Conservation (phyloP, 192 early-diverging fungal species). For the Linnemannia schmuckeri region DNA sequence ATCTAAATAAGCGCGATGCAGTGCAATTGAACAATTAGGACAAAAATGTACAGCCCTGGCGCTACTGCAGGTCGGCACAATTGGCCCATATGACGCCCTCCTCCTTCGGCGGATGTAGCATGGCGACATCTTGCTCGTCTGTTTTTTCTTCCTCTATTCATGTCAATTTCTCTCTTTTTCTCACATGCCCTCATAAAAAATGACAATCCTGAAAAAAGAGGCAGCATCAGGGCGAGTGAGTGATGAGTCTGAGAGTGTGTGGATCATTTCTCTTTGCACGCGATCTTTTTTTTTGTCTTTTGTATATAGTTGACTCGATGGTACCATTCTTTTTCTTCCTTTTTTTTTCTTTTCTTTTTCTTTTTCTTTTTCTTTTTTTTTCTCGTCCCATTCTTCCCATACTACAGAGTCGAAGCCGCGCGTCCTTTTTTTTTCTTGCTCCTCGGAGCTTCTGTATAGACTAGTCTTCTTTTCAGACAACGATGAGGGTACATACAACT, state of each 20-base stretch:
- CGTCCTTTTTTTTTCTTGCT: too few species aligned
- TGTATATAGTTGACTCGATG: too few species aligned
- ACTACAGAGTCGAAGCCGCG: too few species aligned
- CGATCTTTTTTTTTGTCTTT: too few species aligned
- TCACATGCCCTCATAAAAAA: not conserved
- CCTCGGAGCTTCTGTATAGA: too few species aligned
- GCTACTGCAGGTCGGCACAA: not conserved
- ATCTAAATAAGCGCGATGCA: not conserved
- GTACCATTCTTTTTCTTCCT: too few species aligned
- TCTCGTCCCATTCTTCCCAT: too few species aligned
- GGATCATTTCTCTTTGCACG: not conserved
- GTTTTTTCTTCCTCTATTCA: not conserved
- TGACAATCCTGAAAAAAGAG: too few species aligned
- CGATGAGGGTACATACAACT: too few species aligned
- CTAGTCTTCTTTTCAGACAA: too few species aligned
- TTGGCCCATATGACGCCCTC: not conserved
- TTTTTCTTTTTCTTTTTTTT: too few species aligned
- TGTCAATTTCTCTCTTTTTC: not conserved
- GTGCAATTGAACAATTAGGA: not conserved
- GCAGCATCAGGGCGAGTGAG: not conserved
- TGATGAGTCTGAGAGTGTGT: not conserved
- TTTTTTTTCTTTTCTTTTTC: too few species aligned
- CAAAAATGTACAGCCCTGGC: not conserved
- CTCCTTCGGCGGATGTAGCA: not conserved
- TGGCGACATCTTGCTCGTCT: not conserved